These are phyloP conservation scores for Alternaria sp. DNA, from an alignment of 2,329 filamentous ascomycete species.

Conservation along the genomic window DNA sequence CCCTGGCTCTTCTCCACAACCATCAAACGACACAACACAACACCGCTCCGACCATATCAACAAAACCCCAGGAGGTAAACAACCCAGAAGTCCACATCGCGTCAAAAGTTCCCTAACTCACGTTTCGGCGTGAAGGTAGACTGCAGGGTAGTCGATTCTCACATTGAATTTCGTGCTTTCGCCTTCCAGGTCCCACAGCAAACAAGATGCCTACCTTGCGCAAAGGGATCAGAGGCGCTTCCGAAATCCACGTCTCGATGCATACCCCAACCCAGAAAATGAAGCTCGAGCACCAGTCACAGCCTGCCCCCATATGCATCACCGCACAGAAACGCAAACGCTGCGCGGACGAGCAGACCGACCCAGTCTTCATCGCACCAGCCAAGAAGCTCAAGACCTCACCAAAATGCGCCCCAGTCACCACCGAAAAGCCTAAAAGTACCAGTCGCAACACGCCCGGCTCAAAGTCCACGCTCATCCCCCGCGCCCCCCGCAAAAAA, in stretches of 20 bases:
- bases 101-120: background rate
- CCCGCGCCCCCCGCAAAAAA: constrained; percentile 11
- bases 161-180: background rate
- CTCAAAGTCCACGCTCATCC: constrained; percentile 9
- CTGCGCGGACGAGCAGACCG: background rate
- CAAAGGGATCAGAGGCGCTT: background rate
- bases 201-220: background rate
- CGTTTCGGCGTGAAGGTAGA: background rate
- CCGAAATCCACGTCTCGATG: no score
- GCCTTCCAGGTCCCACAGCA: background rate
- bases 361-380: background rate
- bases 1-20: background rate
- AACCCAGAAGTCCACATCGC: background rate
- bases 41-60: background rate
- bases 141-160: background rate
- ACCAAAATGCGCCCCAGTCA: no score
- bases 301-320: background rate
- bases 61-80: background rate
- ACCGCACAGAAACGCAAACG: background rate
- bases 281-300: background rate
- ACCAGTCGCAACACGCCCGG: background rate
- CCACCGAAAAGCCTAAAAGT: background rate
- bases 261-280: background rate
- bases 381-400: background rate
- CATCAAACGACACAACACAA: background rate